Evolutionary conservation across 208 protist species (phyloP), one percentile per base, ranked within the genome.

Genomic region (Wallacemonas sp.): DNA sequence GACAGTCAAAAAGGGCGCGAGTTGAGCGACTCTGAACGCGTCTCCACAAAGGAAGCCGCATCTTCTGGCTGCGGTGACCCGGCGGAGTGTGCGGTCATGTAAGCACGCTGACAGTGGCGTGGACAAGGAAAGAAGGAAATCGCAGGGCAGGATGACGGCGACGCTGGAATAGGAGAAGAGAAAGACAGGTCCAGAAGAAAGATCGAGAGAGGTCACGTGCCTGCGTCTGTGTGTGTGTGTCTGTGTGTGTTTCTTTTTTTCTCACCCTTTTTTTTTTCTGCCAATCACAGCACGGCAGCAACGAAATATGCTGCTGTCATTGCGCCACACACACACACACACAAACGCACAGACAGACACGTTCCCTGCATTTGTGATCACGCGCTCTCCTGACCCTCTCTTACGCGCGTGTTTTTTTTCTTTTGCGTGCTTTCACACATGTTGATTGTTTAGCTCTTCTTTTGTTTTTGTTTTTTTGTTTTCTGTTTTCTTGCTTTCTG

Each of bases 401-500:
- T 54, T 34, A 22, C 27, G 8, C 19, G 46, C 22, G 8, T 46
- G 8, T 46, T 46, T 46, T 46, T 46, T 46, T 17, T 46, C 41
- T 17, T 19, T 46, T 46, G 4, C 22, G 41, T 46, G 21, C 24
- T 8, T 46, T 45, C 33, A 17, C 46, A 33, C 8, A 10, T 45
- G 21, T 61, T 27, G 10, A 46, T 33, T 33, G 8, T 46, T 61
- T 46, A n/a, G n/a, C 15, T 46, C 17, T 46, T 39, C 24, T 8
- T 46, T 45, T 45, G 13, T 61, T 45, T 26, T 26, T 45, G 21
- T 61, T 27, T 32, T 61, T 33, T 33, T 27, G 27, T 61, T 46
- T 61, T 9, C 46, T 61, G 5, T 45, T 33, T 10, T 39, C 30
- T 9, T 48, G 13, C n/a, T 34, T 46, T 42, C 26, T 36, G 27